phyloP scores from a whole-genome alignment of 202 grass and related monocot genomes.

The Elaeis oleifera region DNA sequence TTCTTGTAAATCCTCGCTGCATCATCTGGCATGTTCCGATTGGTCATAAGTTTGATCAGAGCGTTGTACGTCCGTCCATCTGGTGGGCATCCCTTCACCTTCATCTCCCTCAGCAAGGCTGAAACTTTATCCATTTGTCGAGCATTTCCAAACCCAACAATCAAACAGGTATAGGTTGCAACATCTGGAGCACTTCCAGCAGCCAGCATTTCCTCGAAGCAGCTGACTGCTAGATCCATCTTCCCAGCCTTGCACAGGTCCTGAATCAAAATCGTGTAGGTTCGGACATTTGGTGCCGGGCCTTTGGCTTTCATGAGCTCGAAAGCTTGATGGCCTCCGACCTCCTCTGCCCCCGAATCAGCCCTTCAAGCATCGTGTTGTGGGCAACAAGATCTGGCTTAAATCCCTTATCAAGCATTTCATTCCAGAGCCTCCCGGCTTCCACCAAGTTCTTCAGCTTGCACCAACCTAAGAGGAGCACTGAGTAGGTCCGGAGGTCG shows the following conservation, averaged over 20 bases:
- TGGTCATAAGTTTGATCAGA: constrained; percentile 80
- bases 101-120: constrained; percentile 53
- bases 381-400: constrained; percentile 55
- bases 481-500: constrained; percentile 62
- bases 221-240: constrained; percentile 63
- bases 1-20: constrained; percentile 62
- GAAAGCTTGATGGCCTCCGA: constrained; percentile 74
- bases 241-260: constrained; percentile 71
- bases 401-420: constrained; percentile 66
- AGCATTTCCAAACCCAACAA: constrained; percentile 78
- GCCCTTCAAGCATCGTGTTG: constrained; percentile 77
- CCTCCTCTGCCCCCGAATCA: constrained; percentile 60
- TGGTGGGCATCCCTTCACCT: constrained; percentile 43
- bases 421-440: constrained; percentile 72
- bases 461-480: constrained; percentile 60
- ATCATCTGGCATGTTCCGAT: constrained; percentile 60
- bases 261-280: constrained; percentile 64
- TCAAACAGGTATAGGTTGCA: constrained; percentile 65
- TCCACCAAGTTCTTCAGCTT: constrained; percentile 66
- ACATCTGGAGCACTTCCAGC: constrained; percentile 35
- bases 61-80: constrained; percentile 66
- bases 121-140: constrained; percentile 68
- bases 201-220: constrained; percentile 57
- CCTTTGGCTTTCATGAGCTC: constrained; percentile 93
- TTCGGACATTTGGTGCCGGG: constrained; percentile 57